Evolutionary conservation across 2,329 filamentous ascomycete species (phyloP).

Genomic region (Pyrenochaeta sp.): DNA sequence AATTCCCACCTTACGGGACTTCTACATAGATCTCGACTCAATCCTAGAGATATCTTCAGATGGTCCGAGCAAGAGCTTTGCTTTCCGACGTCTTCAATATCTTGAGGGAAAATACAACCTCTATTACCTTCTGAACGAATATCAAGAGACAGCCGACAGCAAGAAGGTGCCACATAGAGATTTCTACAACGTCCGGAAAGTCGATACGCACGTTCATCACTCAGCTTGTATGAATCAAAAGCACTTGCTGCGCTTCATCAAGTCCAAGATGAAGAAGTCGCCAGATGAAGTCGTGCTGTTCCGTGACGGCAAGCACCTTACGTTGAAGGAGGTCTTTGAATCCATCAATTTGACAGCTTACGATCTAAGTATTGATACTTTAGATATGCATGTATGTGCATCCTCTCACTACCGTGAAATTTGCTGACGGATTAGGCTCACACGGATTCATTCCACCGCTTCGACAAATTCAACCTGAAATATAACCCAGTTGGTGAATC

Average conservation of each 20-base stretch:
- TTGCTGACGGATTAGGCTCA: conserved; percentile 70
- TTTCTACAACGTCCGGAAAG: conserved; percentile 98
- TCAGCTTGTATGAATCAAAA: conserved; percentile 99
- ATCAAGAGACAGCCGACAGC: conserved; percentile 96
- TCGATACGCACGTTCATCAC: conserved; percentile 98
- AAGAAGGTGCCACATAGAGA: conserved; percentile 98
- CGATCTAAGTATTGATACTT: conserved; percentile 95
- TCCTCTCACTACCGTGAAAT: neutral
- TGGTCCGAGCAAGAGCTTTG: conserved; percentile 95
- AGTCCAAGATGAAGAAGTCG: conserved; percentile 99
- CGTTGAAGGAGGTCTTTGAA: conserved; percentile 91
- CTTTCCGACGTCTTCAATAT: conserved; percentile 92
- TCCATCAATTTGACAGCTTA: conserved; percentile 98
- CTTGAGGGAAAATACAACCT: conserved; percentile 97
- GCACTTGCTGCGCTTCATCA: conserved; percentile 96
- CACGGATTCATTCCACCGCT: conserved; percentile 96
- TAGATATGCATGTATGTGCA: conserved; percentile 91
- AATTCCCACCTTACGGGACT: conserved; percentile 93
- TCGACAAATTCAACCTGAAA: conserved; percentile 99
- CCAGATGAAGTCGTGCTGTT: conserved; percentile 93
- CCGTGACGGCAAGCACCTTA: conserved; percentile 90
- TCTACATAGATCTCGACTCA: conserved; percentile 91
- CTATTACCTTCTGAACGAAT: conserved; percentile 92
- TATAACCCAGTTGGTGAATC: conserved; percentile 98
- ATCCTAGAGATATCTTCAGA: conserved; percentile 92